A percentile compares a stretch with the other conserved stretches of the same genome.
Evolutionary conservation across 345 rosid genomes (phyloP).

Genomic region (Euclidium syriacum): DNA sequence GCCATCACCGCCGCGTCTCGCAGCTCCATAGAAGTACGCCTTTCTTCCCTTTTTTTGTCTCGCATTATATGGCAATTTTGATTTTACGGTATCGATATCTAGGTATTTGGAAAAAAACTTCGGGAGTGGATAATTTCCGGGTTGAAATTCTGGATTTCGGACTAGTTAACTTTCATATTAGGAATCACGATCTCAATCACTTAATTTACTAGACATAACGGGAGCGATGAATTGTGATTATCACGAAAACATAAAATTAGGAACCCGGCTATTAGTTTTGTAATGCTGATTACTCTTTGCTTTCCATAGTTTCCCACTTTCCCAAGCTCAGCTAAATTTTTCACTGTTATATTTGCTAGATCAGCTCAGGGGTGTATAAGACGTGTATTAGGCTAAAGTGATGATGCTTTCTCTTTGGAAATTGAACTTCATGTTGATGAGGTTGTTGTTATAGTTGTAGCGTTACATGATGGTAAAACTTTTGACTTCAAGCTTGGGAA

Average conservation of each 20-base stretch:
- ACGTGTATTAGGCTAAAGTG: neutral
- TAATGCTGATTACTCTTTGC: neutral
- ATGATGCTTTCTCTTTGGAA: neutral
- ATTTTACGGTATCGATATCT: neutral
- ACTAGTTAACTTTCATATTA: neutral
- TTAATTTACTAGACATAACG: neutral
- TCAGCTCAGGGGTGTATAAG: neutral
- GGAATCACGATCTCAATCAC: slow-evolving; percentile 8
- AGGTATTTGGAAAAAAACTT: neutral
- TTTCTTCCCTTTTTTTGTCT: neutral
- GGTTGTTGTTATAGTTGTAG: slow-evolving; percentile 31
- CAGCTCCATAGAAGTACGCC: slow-evolving; percentile 33
- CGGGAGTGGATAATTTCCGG: neutral
- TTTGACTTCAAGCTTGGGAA: slow-evolving; percentile 13
- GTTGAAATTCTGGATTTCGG: neutral
- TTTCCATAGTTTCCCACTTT: neutral
- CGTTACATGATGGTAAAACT: slow-evolving; percentile 21
- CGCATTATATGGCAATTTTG: neutral
- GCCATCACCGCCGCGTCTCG: slow-evolving; percentile 45
- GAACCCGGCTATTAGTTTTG: neutral
- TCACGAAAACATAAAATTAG: neutral
- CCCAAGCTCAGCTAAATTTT: neutral
- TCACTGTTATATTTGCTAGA: neutral
- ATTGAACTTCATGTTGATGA: neutral
- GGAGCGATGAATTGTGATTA: neutral